A percentile compares a stretch with the other conserved stretches of the same genome.
These are phyloP conservation scores for Gyromitra esculenta DNA, from an alignment of 2,329 filamentous ascomycete genomes.

Conservation along the genomic window DNA sequence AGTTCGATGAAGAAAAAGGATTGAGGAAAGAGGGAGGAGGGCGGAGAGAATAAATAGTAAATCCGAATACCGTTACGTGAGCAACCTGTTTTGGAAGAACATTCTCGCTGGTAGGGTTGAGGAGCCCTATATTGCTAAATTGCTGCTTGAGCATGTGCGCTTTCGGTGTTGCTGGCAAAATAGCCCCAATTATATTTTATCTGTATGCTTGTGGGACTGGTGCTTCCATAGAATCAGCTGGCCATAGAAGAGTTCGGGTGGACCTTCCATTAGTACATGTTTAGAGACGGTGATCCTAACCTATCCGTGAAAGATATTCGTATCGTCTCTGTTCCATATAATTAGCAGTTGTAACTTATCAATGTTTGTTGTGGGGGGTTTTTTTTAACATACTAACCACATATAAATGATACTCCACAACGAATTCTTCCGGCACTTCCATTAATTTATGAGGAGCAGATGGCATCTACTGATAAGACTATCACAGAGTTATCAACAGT, in stretches of 20 bases:
- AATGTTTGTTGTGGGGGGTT: background rate
- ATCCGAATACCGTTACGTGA: slow-evolving; percentile 1
- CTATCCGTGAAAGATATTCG: background rate
- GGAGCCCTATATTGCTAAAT: background rate
- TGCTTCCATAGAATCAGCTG: background rate
- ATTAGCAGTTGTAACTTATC: background rate
- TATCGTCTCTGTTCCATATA: background rate
- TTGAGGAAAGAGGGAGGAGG: background rate
- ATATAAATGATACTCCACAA: too few relatives aligned
- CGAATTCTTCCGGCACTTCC: background rate
- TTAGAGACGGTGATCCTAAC: background rate
- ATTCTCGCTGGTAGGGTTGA: background rate
- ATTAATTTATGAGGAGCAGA: background rate
- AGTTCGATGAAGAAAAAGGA: background rate
- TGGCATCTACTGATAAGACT: background rate
- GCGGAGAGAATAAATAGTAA: slow-evolving; percentile 18
- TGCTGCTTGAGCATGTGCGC: background rate
- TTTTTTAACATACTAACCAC: background rate
- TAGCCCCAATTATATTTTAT: background rate
- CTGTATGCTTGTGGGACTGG: background rate
- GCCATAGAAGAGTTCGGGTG: background rate
- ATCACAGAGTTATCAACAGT: background rate
- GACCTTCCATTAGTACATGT: background rate
- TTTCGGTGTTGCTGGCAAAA: background rate
- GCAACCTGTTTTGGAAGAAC: slow-evolving; percentile 5